phyloP scores from a whole-genome alignment of 2,329 filamentous ascomycete genomes.

The Cercospora zeina region DNA sequence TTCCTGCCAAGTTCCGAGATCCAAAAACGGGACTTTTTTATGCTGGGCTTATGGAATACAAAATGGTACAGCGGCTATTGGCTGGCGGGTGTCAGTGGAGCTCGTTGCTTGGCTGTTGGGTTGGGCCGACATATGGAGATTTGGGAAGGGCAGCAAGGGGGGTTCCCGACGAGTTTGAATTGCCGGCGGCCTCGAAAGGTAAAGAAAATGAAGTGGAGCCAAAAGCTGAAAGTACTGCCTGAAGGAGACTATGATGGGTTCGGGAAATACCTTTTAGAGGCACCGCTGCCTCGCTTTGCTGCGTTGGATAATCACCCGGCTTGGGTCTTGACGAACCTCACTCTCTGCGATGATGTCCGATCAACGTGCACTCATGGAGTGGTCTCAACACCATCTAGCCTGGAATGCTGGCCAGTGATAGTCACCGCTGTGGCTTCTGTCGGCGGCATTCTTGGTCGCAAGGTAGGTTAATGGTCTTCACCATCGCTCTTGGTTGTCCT shows the following conservation, averaged over 20 bases:
- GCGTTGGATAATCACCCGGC: too few relatives aligned
- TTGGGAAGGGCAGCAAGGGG: conserved; percentile 64
- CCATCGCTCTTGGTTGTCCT: too few relatives aligned
- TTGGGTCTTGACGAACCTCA: too few relatives aligned
- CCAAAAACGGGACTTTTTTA: conserved; percentile 81
- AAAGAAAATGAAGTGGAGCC: background rate
- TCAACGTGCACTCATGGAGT: too few relatives aligned
- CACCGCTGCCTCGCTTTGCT: background rate
- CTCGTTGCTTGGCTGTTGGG: conserved; percentile 75
- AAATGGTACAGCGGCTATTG: conserved; percentile 73
- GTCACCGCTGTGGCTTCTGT: too few relatives aligned
- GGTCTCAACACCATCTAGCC: too few relatives aligned
- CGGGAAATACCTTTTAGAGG: background rate
- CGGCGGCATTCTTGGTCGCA: too few relatives aligned
- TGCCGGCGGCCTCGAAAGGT: background rate
- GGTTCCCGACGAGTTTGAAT: conserved; percentile 72
- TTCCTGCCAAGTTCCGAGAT: conserved; percentile 80
- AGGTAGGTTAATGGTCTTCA: too few relatives aligned
- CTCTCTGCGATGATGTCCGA: too few relatives aligned
- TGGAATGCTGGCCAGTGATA: too few relatives aligned
- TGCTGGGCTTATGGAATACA: conserved; percentile 75
- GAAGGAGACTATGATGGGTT: background rate
- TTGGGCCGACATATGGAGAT: conserved; percentile 55
- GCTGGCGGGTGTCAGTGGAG: conserved; percentile 81
- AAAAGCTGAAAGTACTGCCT: background rate